phyloP scores from a whole-genome alignment of 139 green algal genomes.

The Mesostigma viride region DNA sequence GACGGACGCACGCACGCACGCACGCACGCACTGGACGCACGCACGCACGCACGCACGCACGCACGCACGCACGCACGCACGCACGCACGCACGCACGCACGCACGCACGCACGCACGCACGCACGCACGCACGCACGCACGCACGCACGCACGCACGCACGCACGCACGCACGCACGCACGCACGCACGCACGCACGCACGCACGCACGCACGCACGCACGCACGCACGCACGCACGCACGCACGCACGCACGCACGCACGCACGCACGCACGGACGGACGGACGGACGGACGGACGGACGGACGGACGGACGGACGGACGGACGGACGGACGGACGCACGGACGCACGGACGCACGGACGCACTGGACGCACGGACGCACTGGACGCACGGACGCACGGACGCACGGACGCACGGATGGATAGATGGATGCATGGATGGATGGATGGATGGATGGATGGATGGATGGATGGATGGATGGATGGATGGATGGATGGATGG shows the following conservation, averaged over 20 bases:
- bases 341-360: background rate
- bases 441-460: no score
- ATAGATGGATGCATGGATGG: conserved; percentile 1
- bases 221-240: background rate
- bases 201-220: background rate
- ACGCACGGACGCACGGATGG: background rate
- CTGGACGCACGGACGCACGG: background rate
- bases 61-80: background rate
- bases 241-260: background rate
- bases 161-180: conserved; percentile 9
- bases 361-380: background rate
- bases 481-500: no score
- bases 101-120: conserved; percentile 1
- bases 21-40: no score
- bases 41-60: conserved; percentile 1
- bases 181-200: conserved; percentile 9
- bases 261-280: background rate
- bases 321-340: background rate
- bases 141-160: background rate
- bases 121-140: background rate
- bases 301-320: background rate
- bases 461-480: no score
- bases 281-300: background rate
- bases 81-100: conserved; percentile 1
- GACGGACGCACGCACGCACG: background rate